A percentile compares a stretch with the other conserved stretches of the same genome.
Evolutionary conservation across 768 basidiomycete species (phyloP).

Genomic region (Auricularia auricula-judae): DNA sequence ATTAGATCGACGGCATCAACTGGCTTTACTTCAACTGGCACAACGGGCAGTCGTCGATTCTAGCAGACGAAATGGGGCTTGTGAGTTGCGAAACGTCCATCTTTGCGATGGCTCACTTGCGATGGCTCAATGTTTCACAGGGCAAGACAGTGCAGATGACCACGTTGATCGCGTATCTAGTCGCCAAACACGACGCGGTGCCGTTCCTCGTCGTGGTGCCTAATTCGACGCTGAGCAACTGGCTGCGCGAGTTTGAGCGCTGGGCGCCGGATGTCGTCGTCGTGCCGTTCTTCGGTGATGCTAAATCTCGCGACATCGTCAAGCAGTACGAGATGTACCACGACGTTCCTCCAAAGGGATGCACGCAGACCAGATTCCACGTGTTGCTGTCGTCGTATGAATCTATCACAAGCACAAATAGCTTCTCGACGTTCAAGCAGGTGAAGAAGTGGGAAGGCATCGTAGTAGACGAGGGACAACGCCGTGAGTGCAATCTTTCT

Average conservation of each 20-base stretch:
- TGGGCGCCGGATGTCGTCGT: constrained; percentile 64
- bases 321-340: constrained; percentile 75
- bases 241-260: constrained; percentile 88
- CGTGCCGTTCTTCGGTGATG: constrained; percentile 80
- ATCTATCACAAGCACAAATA: constrained; percentile 64
- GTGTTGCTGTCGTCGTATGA: constrained; percentile 93
- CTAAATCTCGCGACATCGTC: constrained; percentile 68
- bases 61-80: constrained; percentile 97
- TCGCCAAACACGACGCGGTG: constrained; percentile 42
- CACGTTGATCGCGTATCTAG: constrained; percentile 64
- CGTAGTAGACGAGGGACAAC: constrained; percentile 87
- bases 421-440: constrained; percentile 60
- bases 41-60: constrained; percentile 71
- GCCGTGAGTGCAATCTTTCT: constrained; percentile 41
- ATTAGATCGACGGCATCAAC: constrained; percentile 66
- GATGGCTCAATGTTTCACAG: constrained; percentile 23
- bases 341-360: constrained; percentile 20
- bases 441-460: constrained; percentile 91
- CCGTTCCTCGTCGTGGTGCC: constrained; percentile 90
- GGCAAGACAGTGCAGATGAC: constrained; percentile 91
- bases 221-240: constrained; percentile 91
- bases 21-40: constrained; percentile 87
- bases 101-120: not conserved
- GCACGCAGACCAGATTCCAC: constrained; percentile 61
- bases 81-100: constrained; percentile 27